phyloP scores from a whole-genome alignment of 352 stramenopile genomes.

The Phytophthora rubi region DNA sequence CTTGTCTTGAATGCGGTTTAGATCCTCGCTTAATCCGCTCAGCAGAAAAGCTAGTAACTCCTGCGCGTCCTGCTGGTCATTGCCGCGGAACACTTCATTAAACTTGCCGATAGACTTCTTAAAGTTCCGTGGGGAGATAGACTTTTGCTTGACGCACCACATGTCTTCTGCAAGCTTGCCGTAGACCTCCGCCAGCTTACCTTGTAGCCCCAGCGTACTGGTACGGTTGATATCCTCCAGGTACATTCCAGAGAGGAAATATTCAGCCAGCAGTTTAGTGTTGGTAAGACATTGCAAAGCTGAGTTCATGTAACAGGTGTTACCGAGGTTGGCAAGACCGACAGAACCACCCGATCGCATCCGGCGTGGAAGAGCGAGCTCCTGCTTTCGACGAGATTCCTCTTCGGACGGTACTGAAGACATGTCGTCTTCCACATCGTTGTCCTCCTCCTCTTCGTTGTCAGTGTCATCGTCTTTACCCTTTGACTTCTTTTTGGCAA shows the following conservation, averaged over 20 bases:
- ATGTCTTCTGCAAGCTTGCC: conserved; percentile 96
- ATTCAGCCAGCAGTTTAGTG: conserved; percentile 95
- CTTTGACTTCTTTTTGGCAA: conserved; percentile 52
- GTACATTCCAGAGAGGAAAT: conserved; percentile 95
- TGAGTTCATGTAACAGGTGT: conserved; percentile 97
- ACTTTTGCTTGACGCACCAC: conserved; percentile 95
- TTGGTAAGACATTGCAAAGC: conserved; percentile 95
- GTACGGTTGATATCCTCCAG: conserved; percentile 95
- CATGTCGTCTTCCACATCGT: conserved; percentile 35
- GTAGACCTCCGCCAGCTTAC: conserved; percentile 95
- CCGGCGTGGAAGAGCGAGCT: conserved; percentile 66
- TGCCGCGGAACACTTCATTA: conserved; percentile 96
- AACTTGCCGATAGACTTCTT: conserved; percentile 96
- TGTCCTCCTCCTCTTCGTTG: conserved; percentile 53
- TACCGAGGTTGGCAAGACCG: conserved; percentile 92
- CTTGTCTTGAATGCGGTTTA: conserved; percentile 97
- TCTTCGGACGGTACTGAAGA: conserved; percentile 58
- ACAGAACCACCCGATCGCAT: conserved; percentile 83
- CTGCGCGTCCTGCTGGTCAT: conserved; percentile 98
- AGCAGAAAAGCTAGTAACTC: conserved; percentile 97
- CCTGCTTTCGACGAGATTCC: conserved; percentile 59
- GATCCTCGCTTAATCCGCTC: conserved; percentile 97
- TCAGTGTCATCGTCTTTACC: conserved; percentile 31
- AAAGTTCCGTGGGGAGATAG: conserved; percentile 92
- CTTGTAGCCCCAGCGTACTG: conserved; percentile 96